Base-by-base conservation (phyloP, 305 asterid genomes). In the Solanum aculeatissimum region DNA sequence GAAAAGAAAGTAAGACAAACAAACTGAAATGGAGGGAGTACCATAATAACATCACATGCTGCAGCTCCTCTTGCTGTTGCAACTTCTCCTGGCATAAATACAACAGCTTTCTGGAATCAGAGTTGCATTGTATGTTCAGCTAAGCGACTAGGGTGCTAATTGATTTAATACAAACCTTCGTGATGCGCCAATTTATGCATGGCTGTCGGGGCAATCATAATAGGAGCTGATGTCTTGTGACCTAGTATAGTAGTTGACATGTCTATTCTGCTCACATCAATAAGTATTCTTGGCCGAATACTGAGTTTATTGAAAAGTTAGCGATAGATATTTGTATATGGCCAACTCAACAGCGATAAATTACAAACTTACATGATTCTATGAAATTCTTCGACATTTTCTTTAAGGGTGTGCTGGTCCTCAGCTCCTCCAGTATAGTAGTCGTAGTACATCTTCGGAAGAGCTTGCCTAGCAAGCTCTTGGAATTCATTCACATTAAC, bases 1-100 rank as follows among this genome's bases (percentile, higher is more conserved):
- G 11, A 60, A 60, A 0, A 8, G 35, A 21, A 23, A 60, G 3
- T 29, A 60, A 23, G 35, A 60, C 9, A 23, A 60, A 60, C 18
- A 8, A 42, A 42, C 3, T 42, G 3, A 42, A 42, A 60, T 23
- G 18, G 35, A 23, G 18, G 18, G 9, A 60, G 35, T 23, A 60
- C 98, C 98, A 94, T 92, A 81, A 92, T 94, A 63, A 90, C 85
- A 71, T 92, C 49, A 83, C 94, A 89, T 45, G 93, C 85, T 21
- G 94, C 92, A 19, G 94, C 90, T 74, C 93, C 95, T 88, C 88
- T 92, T 25, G 98, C 95, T 4, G 98, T 92, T 65, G 93, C 95
- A 83, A 92, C 90, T 88, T 94, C 97, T 80, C 95, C 97, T 92
- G 85, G 40, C 83, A 88, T 23, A 84, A 16, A 60, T 15, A 72